These are phyloP conservation scores for Pestalotiopsis sp. DNA, from an alignment of 2,329 filamentous ascomycete species.

Conservation along the genomic window DNA sequence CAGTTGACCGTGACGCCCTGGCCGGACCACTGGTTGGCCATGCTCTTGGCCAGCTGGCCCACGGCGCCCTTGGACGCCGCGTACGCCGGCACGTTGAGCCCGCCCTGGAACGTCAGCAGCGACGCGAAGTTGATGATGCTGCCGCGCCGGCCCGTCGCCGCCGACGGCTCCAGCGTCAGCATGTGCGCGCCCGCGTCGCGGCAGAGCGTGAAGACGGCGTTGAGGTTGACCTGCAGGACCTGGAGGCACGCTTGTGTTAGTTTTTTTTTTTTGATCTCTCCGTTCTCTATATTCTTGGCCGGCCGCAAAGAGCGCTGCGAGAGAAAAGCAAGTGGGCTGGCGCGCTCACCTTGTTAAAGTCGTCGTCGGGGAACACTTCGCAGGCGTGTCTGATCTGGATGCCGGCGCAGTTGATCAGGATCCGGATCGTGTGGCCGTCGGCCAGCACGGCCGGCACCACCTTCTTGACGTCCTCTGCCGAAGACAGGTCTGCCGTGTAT, in stretches of 20 bases:
- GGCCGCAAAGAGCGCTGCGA: background rate
- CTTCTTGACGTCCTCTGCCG: slow-evolving; percentile 32
- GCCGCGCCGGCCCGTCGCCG: slow-evolving; percentile 60
- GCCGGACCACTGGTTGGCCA: slow-evolving; percentile 83
- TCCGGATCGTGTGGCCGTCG: slow-evolving; percentile 61
- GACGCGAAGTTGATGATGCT: slow-evolving; percentile 78
- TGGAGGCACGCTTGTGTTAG: slow-evolving; percentile 41
- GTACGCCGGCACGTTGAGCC: slow-evolving; percentile 85
- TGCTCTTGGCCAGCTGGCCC: slow-evolving; percentile 80
- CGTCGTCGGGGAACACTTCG: slow-evolving; percentile 12
- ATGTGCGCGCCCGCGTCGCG: slow-evolving; percentile 81
- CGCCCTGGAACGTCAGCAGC: slow-evolving; percentile 82
- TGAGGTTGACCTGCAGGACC: slow-evolving; percentile 78
- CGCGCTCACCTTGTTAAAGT: slow-evolving; percentile 11
- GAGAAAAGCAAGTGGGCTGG: slow-evolving; percentile 62
- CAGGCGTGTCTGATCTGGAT: slow-evolving; percentile 63
- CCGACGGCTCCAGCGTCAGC: slow-evolving; percentile 57
- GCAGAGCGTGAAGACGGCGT: slow-evolving; percentile 71
- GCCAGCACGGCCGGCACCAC: slow-evolving; percentile 11
- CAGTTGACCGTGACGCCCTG: slow-evolving; percentile 80
- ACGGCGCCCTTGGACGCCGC: slow-evolving; percentile 85
- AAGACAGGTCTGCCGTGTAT: slow-evolving; percentile 11
- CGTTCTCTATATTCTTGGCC: background rate
- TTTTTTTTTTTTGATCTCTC: slow-evolving; percentile 49
- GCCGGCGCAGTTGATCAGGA: slow-evolving; percentile 85